A percentile compares a stretch with the other conserved stretches of the same genome.
These are phyloP conservation scores for Volvox reticuliferus DNA, from an alignment of 139 green algal genomes.

Conservation along the genomic window DNA sequence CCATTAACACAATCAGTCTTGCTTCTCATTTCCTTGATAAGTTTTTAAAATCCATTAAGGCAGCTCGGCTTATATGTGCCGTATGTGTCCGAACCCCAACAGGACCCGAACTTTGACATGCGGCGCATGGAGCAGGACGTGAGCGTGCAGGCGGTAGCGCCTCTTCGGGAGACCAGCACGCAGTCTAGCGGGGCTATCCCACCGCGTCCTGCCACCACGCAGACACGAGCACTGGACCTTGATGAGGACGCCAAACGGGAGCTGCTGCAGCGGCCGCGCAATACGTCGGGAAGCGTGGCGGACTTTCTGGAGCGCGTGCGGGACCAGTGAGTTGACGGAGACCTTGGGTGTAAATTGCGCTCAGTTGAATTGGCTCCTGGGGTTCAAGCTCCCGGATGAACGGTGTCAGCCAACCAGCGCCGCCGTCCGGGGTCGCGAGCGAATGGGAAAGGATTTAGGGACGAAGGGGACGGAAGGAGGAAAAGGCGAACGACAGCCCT, in stretches of 20 bases:
- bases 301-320: constrained; percentile 67
- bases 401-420: neutral
- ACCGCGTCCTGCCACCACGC: constrained; percentile 49
- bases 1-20: no score
- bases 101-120: constrained; percentile 84
- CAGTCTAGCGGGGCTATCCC: constrained; percentile 26
- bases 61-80: no score
- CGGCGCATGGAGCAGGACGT: constrained; percentile 64
- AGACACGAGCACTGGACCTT: constrained; percentile 65
- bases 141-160: constrained; percentile 69
- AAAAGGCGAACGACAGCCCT: neutral
- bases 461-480: neutral
- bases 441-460: neutral
- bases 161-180: neutral
- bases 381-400: no score
- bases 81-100: constrained; percentile 51
- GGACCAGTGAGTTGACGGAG: constrained; percentile 43
- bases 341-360: neutral
- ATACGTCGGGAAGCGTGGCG: neutral
- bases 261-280: constrained; percentile 35
- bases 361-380: neutral
- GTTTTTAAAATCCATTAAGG: no score
- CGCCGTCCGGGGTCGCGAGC: neutral
- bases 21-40: no score
- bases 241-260: constrained; percentile 43